Percentiles rank a stretch among this genome's conserved stretches.
Conservation (phyloP, 2,329 filamentous ascomycete species). For the Exophiala xenobiotica region DNA sequence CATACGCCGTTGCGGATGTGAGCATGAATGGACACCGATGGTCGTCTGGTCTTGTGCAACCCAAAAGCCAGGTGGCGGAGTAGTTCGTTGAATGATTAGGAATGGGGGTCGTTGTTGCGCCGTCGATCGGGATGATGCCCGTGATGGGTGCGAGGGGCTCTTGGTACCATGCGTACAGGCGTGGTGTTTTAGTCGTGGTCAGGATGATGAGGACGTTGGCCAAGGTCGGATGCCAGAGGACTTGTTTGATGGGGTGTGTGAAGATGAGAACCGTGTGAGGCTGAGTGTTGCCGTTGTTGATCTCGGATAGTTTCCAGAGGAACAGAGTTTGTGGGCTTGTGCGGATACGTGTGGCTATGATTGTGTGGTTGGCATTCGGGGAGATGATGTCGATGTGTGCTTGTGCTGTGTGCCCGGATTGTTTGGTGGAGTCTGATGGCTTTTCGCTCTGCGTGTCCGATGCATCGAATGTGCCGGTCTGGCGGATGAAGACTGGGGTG, state of each 20-base stretch:
- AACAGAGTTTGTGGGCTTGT: conserved; percentile 17
- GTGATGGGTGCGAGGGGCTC: conserved; percentile 9
- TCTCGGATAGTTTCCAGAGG: conserved; percentile 19
- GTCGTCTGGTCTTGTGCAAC: conserved; percentile 1
- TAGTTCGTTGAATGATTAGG: conserved; percentile 7
- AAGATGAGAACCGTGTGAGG: conserved; percentile 20
- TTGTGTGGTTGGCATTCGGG: conserved; percentile 17
- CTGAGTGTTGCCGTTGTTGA: not conserved
- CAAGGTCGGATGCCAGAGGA: conserved; percentile 22
- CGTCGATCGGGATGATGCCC: conserved; percentile 11
- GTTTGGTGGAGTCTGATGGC: conserved; percentile 1
- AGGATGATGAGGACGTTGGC: conserved; percentile 22
- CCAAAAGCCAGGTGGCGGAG: conserved; percentile 17
- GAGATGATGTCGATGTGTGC: conserved; percentile 14
- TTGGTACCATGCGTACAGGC: conserved; percentile 23
- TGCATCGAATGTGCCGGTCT: conserved; percentile 18
- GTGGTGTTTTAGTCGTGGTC: conserved; percentile 15
- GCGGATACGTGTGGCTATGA: conserved; percentile 22
- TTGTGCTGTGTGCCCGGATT: not conserved
- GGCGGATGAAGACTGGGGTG: conserved; percentile 13
- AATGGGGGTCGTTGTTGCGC: not conserved
- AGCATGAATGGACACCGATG: conserved; percentile 17
- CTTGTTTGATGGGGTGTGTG: conserved; percentile 17
- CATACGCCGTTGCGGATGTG: conserved; percentile 8
- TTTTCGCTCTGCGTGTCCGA: not conserved